Evolutionary conservation across 148 eudicot species (phyloP).

Genomic region (Heliamphora exappendiculata): DNA sequence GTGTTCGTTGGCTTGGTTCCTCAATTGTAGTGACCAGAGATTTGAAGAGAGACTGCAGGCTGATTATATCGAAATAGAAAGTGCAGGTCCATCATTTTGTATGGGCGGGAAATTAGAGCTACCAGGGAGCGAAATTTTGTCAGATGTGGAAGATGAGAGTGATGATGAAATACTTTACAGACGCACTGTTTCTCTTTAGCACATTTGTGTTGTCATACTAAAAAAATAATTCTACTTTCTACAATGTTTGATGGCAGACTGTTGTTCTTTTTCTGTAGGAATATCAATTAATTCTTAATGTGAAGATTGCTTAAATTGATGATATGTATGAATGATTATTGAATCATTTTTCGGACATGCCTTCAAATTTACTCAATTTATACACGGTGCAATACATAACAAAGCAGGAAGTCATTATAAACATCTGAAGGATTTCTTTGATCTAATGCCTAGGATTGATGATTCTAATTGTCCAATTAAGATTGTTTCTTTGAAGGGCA

Average conservation of each 20-base stretch:
- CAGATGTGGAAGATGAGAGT: slow-evolving; percentile 78
- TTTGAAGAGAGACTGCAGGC: slow-evolving; percentile 78
- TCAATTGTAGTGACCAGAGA: slow-evolving; percentile 85
- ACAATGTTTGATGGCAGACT: background rate
- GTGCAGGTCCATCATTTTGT: slow-evolving; percentile 55
- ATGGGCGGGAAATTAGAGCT: slow-evolving; percentile 89
- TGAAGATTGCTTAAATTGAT: background rate
- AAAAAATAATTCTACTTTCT: background rate
- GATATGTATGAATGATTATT: background rate
- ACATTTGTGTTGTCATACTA: background rate
- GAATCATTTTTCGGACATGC: background rate
- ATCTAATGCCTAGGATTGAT: background rate
- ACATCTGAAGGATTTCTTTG: background rate
- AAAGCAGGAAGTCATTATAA: background rate
- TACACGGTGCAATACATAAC: background rate
- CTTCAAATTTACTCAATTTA: background rate
- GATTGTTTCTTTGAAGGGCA: background rate
- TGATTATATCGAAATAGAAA: slow-evolving; percentile 56
- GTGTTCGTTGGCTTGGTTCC: slow-evolving; percentile 71
- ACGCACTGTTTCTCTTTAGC: slow-evolving; percentile 75
- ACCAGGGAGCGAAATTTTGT: slow-evolving; percentile 49
- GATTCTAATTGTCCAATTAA: background rate
- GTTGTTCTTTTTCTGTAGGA: background rate
- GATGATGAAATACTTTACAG: slow-evolving; percentile 87
- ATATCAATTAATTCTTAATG: background rate